Evolutionary conservation across 805 yeast genomes (phyloP), one percentile per base, ranked within the genome.

Genomic region (Kazachstania bromeliacearum): DNA sequence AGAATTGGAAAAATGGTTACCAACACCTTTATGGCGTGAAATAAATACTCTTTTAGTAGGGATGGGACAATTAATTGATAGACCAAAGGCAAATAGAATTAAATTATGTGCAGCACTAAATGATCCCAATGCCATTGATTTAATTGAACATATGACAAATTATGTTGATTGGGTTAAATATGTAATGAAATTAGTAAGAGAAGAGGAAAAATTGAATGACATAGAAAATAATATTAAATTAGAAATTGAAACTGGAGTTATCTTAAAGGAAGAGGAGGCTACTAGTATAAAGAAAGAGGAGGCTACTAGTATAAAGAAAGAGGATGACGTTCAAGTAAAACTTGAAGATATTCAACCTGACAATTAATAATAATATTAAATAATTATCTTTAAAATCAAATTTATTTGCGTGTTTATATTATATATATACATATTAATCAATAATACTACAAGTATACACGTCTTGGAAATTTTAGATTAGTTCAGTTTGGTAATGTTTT

Each of bases 41-140:
- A 76, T 89, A 28, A 88, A 88, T 54, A 94, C 94, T 1, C 57
- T 81, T 7, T 58, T 89, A 5, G 97, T 88, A 7, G 96, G 97
- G 4, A 88, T 87, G 64, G 97, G 97, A 9, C 97, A 88, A 56
- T 77, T 79, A 0, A 70, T 88, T 3, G 88, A 96, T 53, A 70
- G 76, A 7, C 82, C 95, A 0, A 67, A 79, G 37, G 77, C 77
- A 4, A 60, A 67, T 33, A 25, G 27, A 20, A 35, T 36, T 30
- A 21, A 34, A 8, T 5, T 37, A 1, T 39, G 42, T 32, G 23
- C 18, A 10, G 28, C 29, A 16, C 9, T 31, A 3, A 31, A 20
- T 5, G 34, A 31, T 22, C 5, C 7, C 9, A 21, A 14, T 8
- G 17, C 37, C 3, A 35, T 41, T 23, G 36, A 38, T 15, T n/a